These are phyloP conservation scores for Waitea zeae DNA, from an alignment of 1,284 basidiomycete genomes.

Conservation along the genomic window DNA sequence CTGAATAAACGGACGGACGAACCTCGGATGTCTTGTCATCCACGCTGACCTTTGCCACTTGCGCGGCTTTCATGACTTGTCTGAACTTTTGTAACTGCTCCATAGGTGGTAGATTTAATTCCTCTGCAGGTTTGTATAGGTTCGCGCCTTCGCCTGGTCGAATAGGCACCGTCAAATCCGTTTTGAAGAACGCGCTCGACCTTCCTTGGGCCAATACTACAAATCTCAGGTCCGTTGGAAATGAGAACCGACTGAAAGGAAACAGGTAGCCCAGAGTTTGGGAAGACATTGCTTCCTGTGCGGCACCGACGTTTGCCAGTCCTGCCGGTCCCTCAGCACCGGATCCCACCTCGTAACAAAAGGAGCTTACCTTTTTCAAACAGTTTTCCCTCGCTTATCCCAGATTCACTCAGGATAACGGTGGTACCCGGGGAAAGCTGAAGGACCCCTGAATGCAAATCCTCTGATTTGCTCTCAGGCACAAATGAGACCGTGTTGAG, in stretches of 20 bases:
- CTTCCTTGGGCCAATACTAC: conserved; percentile 51
- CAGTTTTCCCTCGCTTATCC: conserved; percentile 50
- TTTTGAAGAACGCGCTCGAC: conserved; percentile 55
- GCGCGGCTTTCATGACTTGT: conserved; percentile 33
- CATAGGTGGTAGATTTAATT: conserved; percentile 23
- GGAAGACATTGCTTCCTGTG: conserved; percentile 49
- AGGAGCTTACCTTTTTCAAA: conserved; percentile 31
- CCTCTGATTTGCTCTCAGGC: conserved; percentile 27
- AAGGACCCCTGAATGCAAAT: conserved; percentile 56
- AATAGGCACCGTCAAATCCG: conserved; percentile 33
- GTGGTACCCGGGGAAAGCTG: conserved; percentile 53
- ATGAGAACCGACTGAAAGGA: conserved; percentile 61
- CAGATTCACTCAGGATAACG: conserved; percentile 50
- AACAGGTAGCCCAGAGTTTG: conserved; percentile 70
- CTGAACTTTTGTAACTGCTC: conserved; percentile 36
- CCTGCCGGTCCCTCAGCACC: conserved; percentile 19
- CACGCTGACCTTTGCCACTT: conserved; percentile 29
- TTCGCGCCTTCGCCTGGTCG: conserved; percentile 10
- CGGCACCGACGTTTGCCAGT: conserved; percentile 45
- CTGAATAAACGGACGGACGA: conserved; percentile 5
- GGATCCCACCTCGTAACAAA: background rate
- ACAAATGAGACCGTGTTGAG: conserved; percentile 46
- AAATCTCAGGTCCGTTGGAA: conserved; percentile 58
- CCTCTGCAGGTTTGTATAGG: conserved; percentile 28
- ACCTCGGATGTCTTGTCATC: conserved; percentile 37